These are phyloP conservation scores for Trichoderma afroharzianum DNA, from an alignment of 2,329 filamentous ascomycete genomes.

Conservation along the genomic window DNA sequence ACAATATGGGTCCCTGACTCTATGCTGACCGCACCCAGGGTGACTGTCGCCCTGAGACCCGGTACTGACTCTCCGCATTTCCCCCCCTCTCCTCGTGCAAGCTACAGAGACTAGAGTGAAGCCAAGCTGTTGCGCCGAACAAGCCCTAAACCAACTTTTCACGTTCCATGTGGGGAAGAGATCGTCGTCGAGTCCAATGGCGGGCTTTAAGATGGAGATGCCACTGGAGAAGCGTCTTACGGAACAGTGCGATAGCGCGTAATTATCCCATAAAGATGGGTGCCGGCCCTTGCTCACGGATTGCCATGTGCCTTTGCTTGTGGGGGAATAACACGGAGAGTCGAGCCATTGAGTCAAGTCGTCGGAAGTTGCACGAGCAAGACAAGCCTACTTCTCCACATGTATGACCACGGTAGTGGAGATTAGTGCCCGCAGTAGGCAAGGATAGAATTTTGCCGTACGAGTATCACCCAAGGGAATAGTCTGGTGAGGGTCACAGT, in stretches of 20 bases:
- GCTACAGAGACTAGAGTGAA: constrained; percentile 1
- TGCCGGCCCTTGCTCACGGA: neutral
- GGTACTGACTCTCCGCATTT: constrained; percentile 9
- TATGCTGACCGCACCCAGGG: constrained; percentile 4
- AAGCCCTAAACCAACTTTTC: neutral
- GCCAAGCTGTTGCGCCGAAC: neutral
- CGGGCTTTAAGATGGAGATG: neutral
- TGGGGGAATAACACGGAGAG: neutral
- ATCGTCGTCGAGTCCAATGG: constrained; percentile 7
- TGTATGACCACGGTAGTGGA: neutral
- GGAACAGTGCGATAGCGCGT: neutral
- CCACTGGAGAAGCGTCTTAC: neutral
- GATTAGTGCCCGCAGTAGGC: neutral
- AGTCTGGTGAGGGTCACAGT: constrained; percentile 3
- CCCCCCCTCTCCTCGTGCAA: neutral
- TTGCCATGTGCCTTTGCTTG: constrained; percentile 2
- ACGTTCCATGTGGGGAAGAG: constrained; percentile 7
- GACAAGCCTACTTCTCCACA: neutral
- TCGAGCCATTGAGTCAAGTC: neutral
- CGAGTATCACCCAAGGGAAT: neutral
- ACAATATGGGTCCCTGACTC: neutral
- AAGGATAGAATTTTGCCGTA: neutral
- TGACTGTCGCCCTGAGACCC: constrained; percentile 7
- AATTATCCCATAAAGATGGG: neutral
- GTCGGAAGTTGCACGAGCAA: constrained; percentile 7